Conservation (phyloP, 2,329 filamentous ascomycete genomes). For the Penicillium sp. region DNA sequence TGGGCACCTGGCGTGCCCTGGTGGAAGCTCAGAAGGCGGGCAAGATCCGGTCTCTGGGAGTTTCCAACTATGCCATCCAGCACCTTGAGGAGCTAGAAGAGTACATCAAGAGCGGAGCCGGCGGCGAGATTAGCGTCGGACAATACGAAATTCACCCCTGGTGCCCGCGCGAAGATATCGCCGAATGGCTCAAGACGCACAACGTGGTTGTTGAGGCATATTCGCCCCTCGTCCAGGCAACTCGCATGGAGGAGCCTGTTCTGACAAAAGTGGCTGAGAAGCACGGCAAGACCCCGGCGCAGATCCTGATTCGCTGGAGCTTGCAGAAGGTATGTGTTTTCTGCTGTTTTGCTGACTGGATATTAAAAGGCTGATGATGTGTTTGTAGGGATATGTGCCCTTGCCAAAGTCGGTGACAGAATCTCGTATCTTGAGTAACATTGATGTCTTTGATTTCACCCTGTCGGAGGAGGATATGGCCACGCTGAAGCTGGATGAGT, state of each 20-base stretch:
- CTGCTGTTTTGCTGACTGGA: background rate
- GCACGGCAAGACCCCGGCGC: constrained; percentile 60
- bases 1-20: constrained; percentile 47
- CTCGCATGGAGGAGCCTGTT: constrained; percentile 56
- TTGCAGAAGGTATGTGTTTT: constrained; percentile 57
- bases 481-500: constrained; percentile 56
- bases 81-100: constrained; percentile 47
- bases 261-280: constrained; percentile 58
- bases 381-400: constrained; percentile 59
- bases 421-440: constrained; percentile 64
- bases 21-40: constrained; percentile 46
- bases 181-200: constrained; percentile 71
- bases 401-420: constrained; percentile 66
- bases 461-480: constrained; percentile 63
- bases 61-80: constrained; percentile 47
- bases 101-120: constrained; percentile 46
- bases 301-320: constrained; percentile 65
- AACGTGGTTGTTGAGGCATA: constrained; percentile 64
- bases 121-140: constrained; percentile 76
- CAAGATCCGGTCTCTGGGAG: constrained; percentile 46
- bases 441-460: constrained; percentile 63
- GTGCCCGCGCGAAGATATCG: constrained; percentile 78
- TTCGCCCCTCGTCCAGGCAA: constrained; percentile 51
- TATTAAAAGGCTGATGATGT: constrained; percentile 2
- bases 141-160: constrained; percentile 92